Base-by-base conservation (phyloP, 2,329 filamentous ascomycete genomes). In the Escovopsis sp. region DNA sequence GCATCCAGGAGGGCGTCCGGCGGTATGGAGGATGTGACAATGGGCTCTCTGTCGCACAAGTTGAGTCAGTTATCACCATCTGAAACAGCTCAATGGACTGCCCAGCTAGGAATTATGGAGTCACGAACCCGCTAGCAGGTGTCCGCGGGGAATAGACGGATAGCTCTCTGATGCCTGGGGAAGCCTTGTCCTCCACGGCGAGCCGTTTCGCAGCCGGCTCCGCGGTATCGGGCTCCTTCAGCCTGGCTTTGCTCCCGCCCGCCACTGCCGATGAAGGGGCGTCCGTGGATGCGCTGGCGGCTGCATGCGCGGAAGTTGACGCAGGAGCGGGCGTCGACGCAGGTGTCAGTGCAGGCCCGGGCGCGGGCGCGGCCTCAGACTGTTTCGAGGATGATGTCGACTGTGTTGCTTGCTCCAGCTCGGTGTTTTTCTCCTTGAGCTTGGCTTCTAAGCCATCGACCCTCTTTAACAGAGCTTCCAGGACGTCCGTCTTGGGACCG, bases 401-500 rank as follows among this genome's bases (percentile, higher is more conserved):
- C 5, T 55, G 51, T 19, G 51, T 40, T 11, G 35, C 6, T 33
- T 40, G 44, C 8, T 43, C 44, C 39, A 50, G 49, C 33, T 60
- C 57, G 10, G 60, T 59, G 50, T 77, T 78, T 53, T 80, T 76
- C 48, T 82, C 77, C 56, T 85, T 84, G 34, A 93, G 67, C 48
- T 80, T 77, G 55, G 83, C 85, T 59, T 93, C 85, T 40, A 93
- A 66, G 1, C 85, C 85, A 58, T 93, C 86, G 2, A 93, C 85
- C 42, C 86, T 74, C 60, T 89, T 93, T 45, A 93, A 57, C 8
- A 93, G 66, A 2, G 86, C 85, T 59, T 93, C 86, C 30, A 93
- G 67, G 4, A 93, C 84, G 58, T 94, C 86, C 26, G 85, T 93
- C 62, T 94, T 94, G 3, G 86, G 86, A 0, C 86, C 86, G 58